phyloP scores from a whole-genome alignment of 2,329 filamentous ascomycete genomes.

The Capronia americana region DNA sequence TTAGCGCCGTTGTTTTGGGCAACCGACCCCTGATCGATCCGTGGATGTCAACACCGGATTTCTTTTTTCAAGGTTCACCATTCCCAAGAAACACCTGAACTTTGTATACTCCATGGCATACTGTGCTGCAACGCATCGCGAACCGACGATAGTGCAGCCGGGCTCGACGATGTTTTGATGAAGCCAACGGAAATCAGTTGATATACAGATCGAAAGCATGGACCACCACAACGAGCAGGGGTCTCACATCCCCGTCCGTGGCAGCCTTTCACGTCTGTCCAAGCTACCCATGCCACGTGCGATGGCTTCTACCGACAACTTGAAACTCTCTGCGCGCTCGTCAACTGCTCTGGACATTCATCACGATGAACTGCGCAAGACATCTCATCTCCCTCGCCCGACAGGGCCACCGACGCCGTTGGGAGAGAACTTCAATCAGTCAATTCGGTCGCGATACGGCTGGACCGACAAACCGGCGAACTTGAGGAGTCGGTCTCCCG shows the following conservation, averaged over 20 bases:
- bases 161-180: neutral
- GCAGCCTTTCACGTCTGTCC: conserved; percentile 36
- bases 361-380: conserved; percentile 35
- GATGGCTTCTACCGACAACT: conserved; percentile 34
- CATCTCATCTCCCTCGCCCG: conserved; percentile 30
- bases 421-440: conserved; percentile 33
- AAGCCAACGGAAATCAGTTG: neutral
- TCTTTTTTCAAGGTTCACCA: conserved; percentile 11
- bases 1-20: conserved; percentile 19
- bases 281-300: conserved; percentile 38
- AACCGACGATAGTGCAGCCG: conserved; percentile 14
- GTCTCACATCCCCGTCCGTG: conserved; percentile 27
- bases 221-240: conserved; percentile 31
- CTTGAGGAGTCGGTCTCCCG: conserved; percentile 31
- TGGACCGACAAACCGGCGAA: conserved; percentile 26
- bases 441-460: conserved; percentile 31
- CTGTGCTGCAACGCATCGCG: neutral
- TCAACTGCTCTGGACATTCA: conserved; percentile 25
- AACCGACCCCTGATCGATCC: conserved; percentile 12
- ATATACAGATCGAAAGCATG: conserved; percentile 29
- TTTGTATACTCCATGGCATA: neutral
- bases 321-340: conserved; percentile 25
- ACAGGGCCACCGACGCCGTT: conserved; percentile 17
- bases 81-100: conserved; percentile 1
- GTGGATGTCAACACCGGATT: conserved; percentile 18